phyloP scores from a whole-genome alignment of 176 grass and related monocot species.

The Aegilops umbellulata region DNA sequence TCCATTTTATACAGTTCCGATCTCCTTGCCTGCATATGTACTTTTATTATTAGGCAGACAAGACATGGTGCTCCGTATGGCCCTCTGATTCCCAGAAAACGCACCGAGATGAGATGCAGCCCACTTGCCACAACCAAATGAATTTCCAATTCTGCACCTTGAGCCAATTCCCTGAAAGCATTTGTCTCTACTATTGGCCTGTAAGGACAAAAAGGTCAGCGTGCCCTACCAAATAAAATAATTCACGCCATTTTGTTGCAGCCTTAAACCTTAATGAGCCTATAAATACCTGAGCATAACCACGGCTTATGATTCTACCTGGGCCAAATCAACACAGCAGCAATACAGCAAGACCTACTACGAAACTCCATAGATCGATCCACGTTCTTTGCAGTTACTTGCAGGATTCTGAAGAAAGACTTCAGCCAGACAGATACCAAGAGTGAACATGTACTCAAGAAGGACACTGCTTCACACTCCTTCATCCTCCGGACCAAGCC shows the following conservation, averaged over 20 bases:
- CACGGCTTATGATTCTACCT: slow-evolving; percentile 27
- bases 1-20: neutral
- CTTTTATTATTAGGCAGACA: slow-evolving; percentile 38
- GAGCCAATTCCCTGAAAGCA: neutral
- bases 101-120: slow-evolving; percentile 23
- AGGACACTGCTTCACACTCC: slow-evolving; percentile 62
- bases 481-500: slow-evolving; percentile 43
- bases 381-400: neutral
- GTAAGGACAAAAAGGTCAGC: slow-evolving; percentile 13
- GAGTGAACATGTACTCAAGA: slow-evolving; percentile 47
- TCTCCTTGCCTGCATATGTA: slow-evolving; percentile 16
- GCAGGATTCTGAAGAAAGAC: slow-evolving; percentile 16
- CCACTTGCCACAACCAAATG: slow-evolving; percentile 40
- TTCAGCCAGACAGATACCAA: neutral
- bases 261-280: slow-evolving; percentile 15
- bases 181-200: slow-evolving; percentile 39
- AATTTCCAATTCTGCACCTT: slow-evolving; percentile 37
- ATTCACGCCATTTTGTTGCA: slow-evolving; percentile 1
- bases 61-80: slow-evolving; percentile 37
- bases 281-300: slow-evolving; percentile 47
- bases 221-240: slow-evolving; percentile 21
- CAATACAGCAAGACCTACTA: neutral
- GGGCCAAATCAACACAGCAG: slow-evolving; percentile 5
- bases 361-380: neutral
- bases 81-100: slow-evolving; percentile 29